Percentiles rank a stretch among this genome's conserved stretches.
phyloP scores from a whole-genome alignment of 2,329 filamentous ascomycete species.

The Stagonosporopsis chrysanthemi region DNA sequence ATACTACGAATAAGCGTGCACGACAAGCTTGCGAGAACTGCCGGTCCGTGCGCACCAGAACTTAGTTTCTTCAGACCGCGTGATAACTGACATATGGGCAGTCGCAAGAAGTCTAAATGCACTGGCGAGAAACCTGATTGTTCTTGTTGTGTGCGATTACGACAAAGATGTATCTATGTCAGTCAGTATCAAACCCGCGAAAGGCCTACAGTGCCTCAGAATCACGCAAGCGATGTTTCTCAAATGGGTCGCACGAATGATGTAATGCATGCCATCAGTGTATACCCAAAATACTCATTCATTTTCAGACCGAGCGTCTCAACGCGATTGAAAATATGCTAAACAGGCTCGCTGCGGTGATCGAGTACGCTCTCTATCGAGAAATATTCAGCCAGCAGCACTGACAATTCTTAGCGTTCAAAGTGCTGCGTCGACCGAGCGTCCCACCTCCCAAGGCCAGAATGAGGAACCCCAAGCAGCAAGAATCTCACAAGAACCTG shows the following conservation, averaged over 20 bases:
- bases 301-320: conserved; percentile 8
- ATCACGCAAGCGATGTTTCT: neutral
- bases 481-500: neutral
- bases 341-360: conserved; percentile 8
- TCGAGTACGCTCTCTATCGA: conserved; percentile 4
- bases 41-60: conserved; percentile 3
- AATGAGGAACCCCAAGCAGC: neutral
- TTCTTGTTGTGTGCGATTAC: conserved; percentile 18
- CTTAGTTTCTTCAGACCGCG: neutral
- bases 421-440: neutral
- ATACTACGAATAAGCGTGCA: conserved; percentile 8
- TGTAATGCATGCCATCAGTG: neutral
- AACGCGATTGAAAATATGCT: conserved; percentile 13
- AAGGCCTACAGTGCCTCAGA: neutral
- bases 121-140: conserved; percentile 13
- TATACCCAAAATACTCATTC: neutral
- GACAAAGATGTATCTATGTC: conserved; percentile 15
- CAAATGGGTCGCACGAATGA: neutral
- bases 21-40: conserved; percentile 19
- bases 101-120: conserved; percentile 19
- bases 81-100: conserved; percentile 4
- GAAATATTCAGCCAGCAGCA: neutral
- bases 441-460: neutral
- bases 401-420: neutral
- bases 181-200: conserved; percentile 4